A percentile compares a stretch with the other conserved stretches of the same genome.
phyloP scores from a whole-genome alignment of 2,329 filamentous ascomycete species.

The Didymellaceae sp. region DNA sequence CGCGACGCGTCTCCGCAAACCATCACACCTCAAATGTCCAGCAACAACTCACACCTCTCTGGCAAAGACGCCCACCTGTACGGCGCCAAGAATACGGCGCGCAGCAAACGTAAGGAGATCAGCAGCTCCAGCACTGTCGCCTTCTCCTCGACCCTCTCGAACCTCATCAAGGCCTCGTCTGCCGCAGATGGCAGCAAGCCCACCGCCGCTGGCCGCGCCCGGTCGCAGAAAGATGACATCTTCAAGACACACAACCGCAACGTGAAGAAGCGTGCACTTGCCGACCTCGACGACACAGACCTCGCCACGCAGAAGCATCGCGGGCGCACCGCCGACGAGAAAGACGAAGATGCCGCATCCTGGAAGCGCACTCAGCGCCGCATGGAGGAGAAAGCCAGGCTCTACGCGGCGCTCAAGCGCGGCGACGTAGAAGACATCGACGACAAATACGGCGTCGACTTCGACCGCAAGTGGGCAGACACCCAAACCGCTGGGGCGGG shows the following conservation, averaged over 20 bases:
- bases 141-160: slow-evolving; percentile 87
- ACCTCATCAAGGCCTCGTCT: slow-evolving; percentile 68
- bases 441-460: slow-evolving; percentile 78
- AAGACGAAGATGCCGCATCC: slow-evolving; percentile 62
- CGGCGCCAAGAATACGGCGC: slow-evolving; percentile 71
- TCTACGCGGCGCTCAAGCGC: slow-evolving; percentile 89
- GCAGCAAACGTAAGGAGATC: slow-evolving; percentile 65
- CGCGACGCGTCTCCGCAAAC: slow-evolving; percentile 5
- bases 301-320: slow-evolving; percentile 66
- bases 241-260: slow-evolving; percentile 72
- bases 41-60: slow-evolving; percentile 29
- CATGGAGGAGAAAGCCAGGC: slow-evolving; percentile 87
- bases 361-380: slow-evolving; percentile 74
- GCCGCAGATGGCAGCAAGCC: slow-evolving; percentile 47
- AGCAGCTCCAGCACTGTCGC: slow-evolving; percentile 74
- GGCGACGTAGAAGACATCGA: slow-evolving; percentile 74
- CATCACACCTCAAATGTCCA: slow-evolving; percentile 10
- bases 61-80: slow-evolving; percentile 73
- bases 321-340: slow-evolving; percentile 62
- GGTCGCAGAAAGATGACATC: slow-evolving; percentile 69
- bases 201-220: slow-evolving; percentile 57
- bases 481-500: slow-evolving; percentile 55
- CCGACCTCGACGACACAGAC: slow-evolving; percentile 62
- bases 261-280: slow-evolving; percentile 66
- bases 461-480: slow-evolving; percentile 95